These are phyloP conservation scores for Pythium grandisporangium DNA, from an alignment of 352 stramenopile species.

Conservation along the genomic window DNA sequence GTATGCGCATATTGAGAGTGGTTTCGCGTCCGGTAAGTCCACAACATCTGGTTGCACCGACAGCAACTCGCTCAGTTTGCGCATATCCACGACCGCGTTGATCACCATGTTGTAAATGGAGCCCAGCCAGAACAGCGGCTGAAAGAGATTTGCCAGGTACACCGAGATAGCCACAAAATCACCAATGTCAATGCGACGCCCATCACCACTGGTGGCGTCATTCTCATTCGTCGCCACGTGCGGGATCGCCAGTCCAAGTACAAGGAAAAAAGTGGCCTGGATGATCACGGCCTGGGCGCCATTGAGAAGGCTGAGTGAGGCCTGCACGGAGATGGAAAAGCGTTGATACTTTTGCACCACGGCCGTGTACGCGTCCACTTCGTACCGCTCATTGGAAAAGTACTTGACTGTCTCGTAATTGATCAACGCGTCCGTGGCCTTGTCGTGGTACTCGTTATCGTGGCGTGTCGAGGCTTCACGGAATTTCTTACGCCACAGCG, in stretches of 20 bases:
- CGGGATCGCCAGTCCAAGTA: conserved; percentile 53
- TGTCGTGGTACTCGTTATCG: conserved; percentile 98
- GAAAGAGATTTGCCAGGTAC: conserved; percentile 95
- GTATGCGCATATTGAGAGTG: conserved; percentile 72
- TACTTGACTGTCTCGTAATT: conserved; percentile 99
- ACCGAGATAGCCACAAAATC: conserved; percentile 95
- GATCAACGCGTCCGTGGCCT: conserved; percentile 94
- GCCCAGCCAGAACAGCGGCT: conserved; percentile 95
- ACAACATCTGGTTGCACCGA: conserved; percentile 92
- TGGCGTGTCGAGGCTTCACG: conserved; percentile 89
- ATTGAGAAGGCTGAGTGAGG: conserved; percentile 93
- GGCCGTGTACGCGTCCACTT: conserved; percentile 87
- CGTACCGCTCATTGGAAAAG: conserved; percentile 93
- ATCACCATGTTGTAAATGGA: conserved; percentile 87
- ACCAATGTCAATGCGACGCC: conserved; percentile 85
- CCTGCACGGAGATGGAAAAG: conserved; percentile 90
- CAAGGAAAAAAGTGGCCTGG: conserved; percentile 53
- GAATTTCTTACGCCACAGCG: conserved; percentile 97
- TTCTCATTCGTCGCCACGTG: conserved; percentile 40
- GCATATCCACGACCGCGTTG: conserved; percentile 94
- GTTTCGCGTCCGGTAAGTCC: conserved; percentile 80
- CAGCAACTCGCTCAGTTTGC: conserved; percentile 95
- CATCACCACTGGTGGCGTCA: conserved; percentile 26
- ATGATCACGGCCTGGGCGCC: conserved; percentile 87
- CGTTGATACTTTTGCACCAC: conserved; percentile 92